These are phyloP conservation scores for Trichosporon ovoides DNA, from an alignment of 1,284 basidiomycete genomes.

Conservation along the genomic window DNA sequence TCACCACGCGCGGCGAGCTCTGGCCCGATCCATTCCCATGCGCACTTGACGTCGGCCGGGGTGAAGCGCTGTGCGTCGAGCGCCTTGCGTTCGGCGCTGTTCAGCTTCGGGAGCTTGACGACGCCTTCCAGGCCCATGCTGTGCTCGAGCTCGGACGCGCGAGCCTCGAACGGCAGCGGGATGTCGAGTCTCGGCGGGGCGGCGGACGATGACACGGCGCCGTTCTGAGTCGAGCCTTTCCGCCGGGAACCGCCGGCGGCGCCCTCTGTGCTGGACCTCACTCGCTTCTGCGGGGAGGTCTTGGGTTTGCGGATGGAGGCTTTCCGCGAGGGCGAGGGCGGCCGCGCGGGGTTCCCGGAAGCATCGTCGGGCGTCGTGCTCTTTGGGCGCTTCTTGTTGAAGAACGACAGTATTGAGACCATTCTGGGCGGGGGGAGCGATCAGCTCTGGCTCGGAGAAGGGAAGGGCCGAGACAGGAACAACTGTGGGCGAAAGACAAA, in stretches of 20 bases:
- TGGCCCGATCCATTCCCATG: slow-evolving; percentile 34
- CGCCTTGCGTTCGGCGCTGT: slow-evolving; percentile 23
- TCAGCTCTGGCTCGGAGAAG: not conserved
- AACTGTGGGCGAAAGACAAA: not conserved
- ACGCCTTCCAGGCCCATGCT: slow-evolving; percentile 28
- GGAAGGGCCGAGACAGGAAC: not conserved
- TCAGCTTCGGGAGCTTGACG: slow-evolving; percentile 24
- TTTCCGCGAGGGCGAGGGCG: slow-evolving; percentile 4
- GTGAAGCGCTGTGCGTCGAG: slow-evolving; percentile 25
- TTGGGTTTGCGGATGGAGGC: slow-evolving; percentile 7
- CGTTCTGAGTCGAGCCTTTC: slow-evolving; percentile 6
- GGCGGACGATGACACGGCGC: slow-evolving; percentile 8
- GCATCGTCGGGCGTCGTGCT: not conserved
- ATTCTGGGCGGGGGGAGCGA: slow-evolving; percentile 16
- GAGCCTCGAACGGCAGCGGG: slow-evolving; percentile 18
- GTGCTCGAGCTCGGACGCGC: not conserved
- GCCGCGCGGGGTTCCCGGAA: not conserved
- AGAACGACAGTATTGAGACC: slow-evolving; percentile 38
- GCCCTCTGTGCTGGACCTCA: slow-evolving; percentile 1
- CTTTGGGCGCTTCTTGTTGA: slow-evolving; percentile 33
- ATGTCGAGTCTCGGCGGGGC: slow-evolving; percentile 19
- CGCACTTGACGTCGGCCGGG: slow-evolving; percentile 26
- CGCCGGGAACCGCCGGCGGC: not conserved
- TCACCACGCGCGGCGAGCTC: slow-evolving; percentile 32
- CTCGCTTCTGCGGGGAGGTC: not conserved